phyloP scores from a whole-genome alignment of 306 rosid genomes.

The Trifolium fragiferum region DNA sequence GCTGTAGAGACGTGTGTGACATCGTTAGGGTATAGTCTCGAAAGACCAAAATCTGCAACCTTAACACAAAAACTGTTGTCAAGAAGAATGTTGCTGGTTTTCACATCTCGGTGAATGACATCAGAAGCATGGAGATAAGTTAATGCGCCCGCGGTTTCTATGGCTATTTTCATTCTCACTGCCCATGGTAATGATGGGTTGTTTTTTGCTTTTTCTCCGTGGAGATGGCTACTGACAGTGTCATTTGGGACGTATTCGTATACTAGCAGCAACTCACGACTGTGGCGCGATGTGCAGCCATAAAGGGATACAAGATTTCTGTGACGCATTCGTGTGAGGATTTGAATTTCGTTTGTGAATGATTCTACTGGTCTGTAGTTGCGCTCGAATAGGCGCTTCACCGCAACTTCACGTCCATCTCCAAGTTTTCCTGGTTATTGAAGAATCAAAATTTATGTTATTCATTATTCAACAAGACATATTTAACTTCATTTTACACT shows the following conservation, averaged over 20 bases:
- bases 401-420: conserved; percentile 81
- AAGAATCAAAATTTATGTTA: conserved; percentile 9
- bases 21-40: conserved; percentile 58
- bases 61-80: conserved; percentile 55
- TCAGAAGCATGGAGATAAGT: conserved; percentile 68
- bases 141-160: conserved; percentile 67
- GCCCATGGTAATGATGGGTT: conserved; percentile 49
- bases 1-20: conserved; percentile 70
- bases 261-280: conserved; percentile 44
- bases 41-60: conserved; percentile 77
- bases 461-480: not conserved
- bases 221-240: conserved; percentile 68
- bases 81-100: conserved; percentile 70
- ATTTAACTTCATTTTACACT: not conserved
- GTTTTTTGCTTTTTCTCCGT: conserved; percentile 37
- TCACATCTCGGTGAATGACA: conserved; percentile 53
- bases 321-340: conserved; percentile 62
- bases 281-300: conserved; percentile 67
- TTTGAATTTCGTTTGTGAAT: conserved; percentile 63
- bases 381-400: conserved; percentile 64
- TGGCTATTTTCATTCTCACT: conserved; percentile 60
- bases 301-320: conserved; percentile 62
- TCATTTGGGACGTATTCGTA: conserved; percentile 69
- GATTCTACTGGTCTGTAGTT: conserved; percentile 58
- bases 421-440: conserved; percentile 53